Evolutionary conservation across 495 filamentous ascomycete genomes (phyloP).

Genomic region (Articulospora tetracladia): DNA sequence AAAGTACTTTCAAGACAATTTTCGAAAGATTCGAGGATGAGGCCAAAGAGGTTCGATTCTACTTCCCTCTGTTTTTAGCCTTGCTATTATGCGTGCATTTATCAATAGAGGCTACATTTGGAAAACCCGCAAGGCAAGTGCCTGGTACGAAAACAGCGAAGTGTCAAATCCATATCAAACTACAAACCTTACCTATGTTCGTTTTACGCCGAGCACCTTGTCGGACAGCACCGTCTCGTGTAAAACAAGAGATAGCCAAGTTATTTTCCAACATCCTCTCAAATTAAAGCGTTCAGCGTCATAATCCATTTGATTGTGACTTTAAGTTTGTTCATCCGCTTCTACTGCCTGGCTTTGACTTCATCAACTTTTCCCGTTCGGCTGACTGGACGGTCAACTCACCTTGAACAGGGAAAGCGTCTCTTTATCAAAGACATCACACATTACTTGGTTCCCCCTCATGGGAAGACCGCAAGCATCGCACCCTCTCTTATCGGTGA

Average conservation of each 20-base stretch:
- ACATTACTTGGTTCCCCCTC: constrained; percentile 79
- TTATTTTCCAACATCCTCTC: too few relatives aligned
- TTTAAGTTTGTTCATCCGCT: too few relatives aligned
- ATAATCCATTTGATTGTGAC: too few relatives aligned
- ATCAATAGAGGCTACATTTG: background rate
- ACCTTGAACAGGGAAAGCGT: constrained; percentile 61
- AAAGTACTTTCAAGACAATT: constrained; percentile 73
- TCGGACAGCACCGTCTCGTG: too few relatives aligned
- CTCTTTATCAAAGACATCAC: constrained; percentile 98
- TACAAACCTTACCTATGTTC: too few relatives aligned
- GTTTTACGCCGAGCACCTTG: too few relatives aligned
- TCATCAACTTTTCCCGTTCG: background rate
- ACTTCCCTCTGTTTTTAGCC: background rate
- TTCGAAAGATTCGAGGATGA: constrained; percentile 66
- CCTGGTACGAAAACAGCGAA: too few relatives aligned
- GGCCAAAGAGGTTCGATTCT: constrained; percentile 53
- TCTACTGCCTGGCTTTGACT: background rate
- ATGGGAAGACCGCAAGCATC: constrained; percentile 59
- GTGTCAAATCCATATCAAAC: too few relatives aligned
- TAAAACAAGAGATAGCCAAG: too few relatives aligned
- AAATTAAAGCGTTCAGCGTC: too few relatives aligned
- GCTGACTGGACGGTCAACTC: constrained; percentile 18
- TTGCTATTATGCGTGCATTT: background rate
- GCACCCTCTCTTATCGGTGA: constrained; percentile 63
- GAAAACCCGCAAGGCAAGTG: background rate